phyloP scores from a whole-genome alignment of 495 filamentous ascomycete genomes.

The Sordaria brevicollis region DNA sequence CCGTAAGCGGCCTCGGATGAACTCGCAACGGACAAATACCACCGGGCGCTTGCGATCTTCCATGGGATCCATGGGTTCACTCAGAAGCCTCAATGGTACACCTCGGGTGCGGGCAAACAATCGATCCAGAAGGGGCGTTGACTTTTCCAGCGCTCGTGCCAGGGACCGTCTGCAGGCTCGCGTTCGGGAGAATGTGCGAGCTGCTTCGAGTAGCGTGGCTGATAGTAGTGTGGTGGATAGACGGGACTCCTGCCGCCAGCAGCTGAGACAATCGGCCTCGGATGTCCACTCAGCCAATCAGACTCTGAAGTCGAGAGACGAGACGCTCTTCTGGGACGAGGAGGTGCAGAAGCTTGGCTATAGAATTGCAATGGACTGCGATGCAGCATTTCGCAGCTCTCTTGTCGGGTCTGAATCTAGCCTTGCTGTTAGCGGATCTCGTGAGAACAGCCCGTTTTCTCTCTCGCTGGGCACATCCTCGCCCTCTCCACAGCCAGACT shows the following conservation, averaged over 20 bases:
- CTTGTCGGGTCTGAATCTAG: conserved; percentile 38
- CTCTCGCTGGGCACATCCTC: conserved; percentile 12
- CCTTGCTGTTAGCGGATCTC: conserved; percentile 5
- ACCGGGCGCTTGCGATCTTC: conserved; percentile 21
- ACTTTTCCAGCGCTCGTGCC: conserved; percentile 48
- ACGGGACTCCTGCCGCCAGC: background rate
- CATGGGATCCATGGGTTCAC: conserved; percentile 48
- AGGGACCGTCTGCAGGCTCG: conserved; percentile 12
- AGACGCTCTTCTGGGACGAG: conserved; percentile 30
- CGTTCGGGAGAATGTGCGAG: conserved; percentile 2
- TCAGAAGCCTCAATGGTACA: conserved; percentile 42
- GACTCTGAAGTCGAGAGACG: conserved; percentile 7
- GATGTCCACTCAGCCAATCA: background rate
- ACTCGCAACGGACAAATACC: conserved; percentile 13
- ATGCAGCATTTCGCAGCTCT: conserved; percentile 73
- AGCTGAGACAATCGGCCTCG: background rate
- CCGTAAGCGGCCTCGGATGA: conserved; percentile 2
- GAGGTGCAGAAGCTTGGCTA: conserved; percentile 39
- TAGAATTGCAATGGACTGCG: conserved; percentile 41
- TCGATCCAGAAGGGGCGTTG: conserved; percentile 68
- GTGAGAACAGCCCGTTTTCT: conserved; percentile 17
- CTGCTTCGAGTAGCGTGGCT: conserved; percentile 19
- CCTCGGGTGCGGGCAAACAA: conserved; percentile 40
- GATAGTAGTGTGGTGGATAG: background rate
- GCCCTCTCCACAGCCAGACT: background rate